phyloP scores from a whole-genome alignment of 495 filamentous ascomycete genomes.

The Penicillium dipodomyicola region DNA sequence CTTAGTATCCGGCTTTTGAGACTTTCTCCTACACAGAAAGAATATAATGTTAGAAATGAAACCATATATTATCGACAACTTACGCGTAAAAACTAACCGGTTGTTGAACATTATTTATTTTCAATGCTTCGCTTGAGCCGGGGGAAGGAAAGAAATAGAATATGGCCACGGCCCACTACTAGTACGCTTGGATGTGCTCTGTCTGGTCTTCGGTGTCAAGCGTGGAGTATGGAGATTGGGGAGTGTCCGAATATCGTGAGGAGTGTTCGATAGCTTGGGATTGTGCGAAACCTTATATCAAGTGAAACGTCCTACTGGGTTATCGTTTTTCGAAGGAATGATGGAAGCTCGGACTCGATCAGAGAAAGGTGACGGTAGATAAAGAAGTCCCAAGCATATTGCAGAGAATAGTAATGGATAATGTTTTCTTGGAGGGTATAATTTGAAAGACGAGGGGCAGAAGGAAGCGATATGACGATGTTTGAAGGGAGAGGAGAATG shows the following conservation, averaged over 20 bases:
- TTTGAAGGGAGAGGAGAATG: conserved; percentile 17
- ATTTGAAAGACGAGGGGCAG: conserved; percentile 23
- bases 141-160: background rate
- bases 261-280: background rate
- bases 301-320: background rate
- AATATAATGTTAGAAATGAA: background rate
- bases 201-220: background rate
- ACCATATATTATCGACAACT: background rate
- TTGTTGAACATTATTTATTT: conserved; percentile 24
- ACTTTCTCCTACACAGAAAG: conserved; percentile 51
- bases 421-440: conserved; percentile 15
- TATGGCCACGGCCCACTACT: background rate
- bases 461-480: conserved; percentile 29
- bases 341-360: conserved; percentile 6
- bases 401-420: background rate
- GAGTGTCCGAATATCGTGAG: background rate
- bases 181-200: background rate
- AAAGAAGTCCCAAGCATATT: background rate
- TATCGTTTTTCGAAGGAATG: background rate
- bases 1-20: conserved; percentile 83
- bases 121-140: background rate
- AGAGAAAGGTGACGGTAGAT: background rate
- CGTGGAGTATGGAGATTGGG: background rate
- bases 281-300: background rate
- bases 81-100: conserved; percentile 16